Evolutionary conservation across 2,329 filamentous ascomycete genomes (phyloP).

Genomic region (Colletotrichum coccodes): DNA sequence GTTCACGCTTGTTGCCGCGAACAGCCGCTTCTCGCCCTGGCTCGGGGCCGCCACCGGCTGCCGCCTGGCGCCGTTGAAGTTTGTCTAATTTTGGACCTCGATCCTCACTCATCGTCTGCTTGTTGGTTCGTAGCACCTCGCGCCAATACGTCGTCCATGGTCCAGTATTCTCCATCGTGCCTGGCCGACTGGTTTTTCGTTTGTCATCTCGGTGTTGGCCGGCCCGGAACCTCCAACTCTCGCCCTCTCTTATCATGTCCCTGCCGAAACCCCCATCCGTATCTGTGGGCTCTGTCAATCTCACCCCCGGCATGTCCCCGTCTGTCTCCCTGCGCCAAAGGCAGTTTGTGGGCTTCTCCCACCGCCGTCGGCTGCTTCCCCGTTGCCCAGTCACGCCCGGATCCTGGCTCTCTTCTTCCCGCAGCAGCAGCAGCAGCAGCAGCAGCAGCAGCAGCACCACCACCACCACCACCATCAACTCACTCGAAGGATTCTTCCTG

Average conservation of each 20-base stretch:
- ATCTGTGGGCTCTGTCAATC: constrained; percentile 5
- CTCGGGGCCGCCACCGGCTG: background rate
- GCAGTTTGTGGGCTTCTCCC: background rate
- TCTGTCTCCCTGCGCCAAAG: no score
- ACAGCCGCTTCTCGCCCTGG: background rate
- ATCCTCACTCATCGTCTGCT: background rate
- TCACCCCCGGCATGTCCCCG: no score
- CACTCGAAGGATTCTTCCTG: background rate
- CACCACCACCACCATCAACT: constrained; percentile 7
- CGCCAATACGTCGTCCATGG: no score
- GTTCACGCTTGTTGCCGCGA: background rate
- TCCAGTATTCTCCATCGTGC: no score
- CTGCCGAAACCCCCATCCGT: background rate
- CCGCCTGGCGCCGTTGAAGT: background rate
- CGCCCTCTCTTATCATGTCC: background rate
- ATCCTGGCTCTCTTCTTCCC: background rate
- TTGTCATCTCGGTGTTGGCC: background rate
- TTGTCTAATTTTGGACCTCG: background rate
- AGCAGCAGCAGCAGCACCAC: no score
- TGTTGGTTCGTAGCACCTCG: no score
- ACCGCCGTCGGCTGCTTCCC: background rate
- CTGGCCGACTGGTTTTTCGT: background rate
- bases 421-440: no score
- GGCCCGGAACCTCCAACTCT: background rate
- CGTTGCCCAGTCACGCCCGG: constrained; percentile 8